Percentiles rank a stretch among this genome's conserved stretches.
These are phyloP conservation scores for Cutaneotrichosporon sp. DNA, from an alignment of 1,284 basidiomycete species.

Conservation along the genomic window DNA sequence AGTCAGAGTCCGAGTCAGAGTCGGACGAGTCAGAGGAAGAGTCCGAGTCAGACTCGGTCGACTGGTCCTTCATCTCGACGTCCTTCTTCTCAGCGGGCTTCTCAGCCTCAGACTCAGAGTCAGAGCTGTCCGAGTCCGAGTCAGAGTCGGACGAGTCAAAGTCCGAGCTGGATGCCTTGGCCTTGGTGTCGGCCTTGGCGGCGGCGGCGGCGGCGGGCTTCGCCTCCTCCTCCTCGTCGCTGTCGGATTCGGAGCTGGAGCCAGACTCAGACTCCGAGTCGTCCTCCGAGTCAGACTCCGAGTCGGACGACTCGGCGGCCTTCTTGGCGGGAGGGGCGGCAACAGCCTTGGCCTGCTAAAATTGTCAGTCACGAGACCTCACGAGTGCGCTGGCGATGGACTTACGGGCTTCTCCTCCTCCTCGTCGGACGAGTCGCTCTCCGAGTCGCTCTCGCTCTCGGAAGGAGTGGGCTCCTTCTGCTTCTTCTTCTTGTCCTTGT, in stretches of 20 bases:
- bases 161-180: background rate
- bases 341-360: slow-evolving; percentile 37
- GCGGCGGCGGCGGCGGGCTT: slow-evolving; percentile 14
- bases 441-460: slow-evolving; percentile 43
- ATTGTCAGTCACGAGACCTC: background rate
- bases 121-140: slow-evolving; percentile 20
- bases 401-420: slow-evolving; percentile 17
- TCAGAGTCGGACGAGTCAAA: slow-evolving; percentile 17
- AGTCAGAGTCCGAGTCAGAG: slow-evolving; percentile 21
- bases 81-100: slow-evolving; percentile 10
- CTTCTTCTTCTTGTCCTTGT: slow-evolving; percentile 43
- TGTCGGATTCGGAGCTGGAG: slow-evolving; percentile 7
- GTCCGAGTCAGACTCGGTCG: slow-evolving; percentile 16
- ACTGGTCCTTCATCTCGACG: slow-evolving; percentile 20
- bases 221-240: slow-evolving; percentile 16
- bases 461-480: slow-evolving; percentile 47
- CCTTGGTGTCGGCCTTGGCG: slow-evolving; percentile 6
- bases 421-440: slow-evolving; percentile 55
- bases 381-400: background rate
- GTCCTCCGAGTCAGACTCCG: slow-evolving; percentile 52
- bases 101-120: slow-evolving; percentile 7
- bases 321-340: slow-evolving; percentile 63
- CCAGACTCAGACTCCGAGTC: slow-evolving; percentile 22
- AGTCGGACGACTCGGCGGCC: slow-evolving; percentile 65
- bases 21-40: slow-evolving; percentile 28